These are phyloP conservation scores for Citrus australasica DNA, from an alignment of 345 rosid species.

Conservation along the genomic window DNA sequence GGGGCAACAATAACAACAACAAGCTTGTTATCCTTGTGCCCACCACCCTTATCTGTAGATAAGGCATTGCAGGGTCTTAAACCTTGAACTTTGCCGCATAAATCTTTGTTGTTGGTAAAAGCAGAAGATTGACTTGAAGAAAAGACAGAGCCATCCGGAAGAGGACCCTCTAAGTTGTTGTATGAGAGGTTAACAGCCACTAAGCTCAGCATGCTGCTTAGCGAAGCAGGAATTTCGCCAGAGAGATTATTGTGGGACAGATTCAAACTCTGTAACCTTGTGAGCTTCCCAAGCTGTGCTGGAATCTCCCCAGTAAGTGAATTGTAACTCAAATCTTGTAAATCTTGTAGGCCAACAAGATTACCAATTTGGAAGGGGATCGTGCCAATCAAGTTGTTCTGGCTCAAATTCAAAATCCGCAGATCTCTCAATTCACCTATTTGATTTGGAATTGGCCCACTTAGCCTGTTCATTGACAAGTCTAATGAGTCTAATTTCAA, in stretches of 20 bases:
- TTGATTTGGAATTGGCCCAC: slow-evolving; percentile 26
- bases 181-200: slow-evolving; percentile 26
- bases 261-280: slow-evolving; percentile 25
- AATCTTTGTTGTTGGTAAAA: slow-evolving; percentile 29
- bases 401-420: slow-evolving; percentile 1
- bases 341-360: slow-evolving; percentile 21
- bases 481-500: slow-evolving; percentile 10
- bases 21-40: neutral
- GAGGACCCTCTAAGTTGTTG: slow-evolving; percentile 38
- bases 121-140: slow-evolving; percentile 3
- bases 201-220: slow-evolving; percentile 30
- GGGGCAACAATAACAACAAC: slow-evolving; percentile 15
- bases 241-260: slow-evolving; percentile 33
- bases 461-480: slow-evolving; percentile 26
- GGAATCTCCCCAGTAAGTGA: slow-evolving; percentile 34
- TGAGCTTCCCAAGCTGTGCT: slow-evolving; percentile 26
- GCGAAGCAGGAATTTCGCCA: slow-evolving; percentile 30
- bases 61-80: slow-evolving; percentile 20
- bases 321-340: slow-evolving; percentile 38
- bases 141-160: slow-evolving; percentile 31
- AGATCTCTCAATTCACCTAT: slow-evolving; percentile 20
- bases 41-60: neutral
- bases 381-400: slow-evolving; percentile 12
- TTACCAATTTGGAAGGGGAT: slow-evolving; percentile 26
- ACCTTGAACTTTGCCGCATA: slow-evolving; percentile 22